Base-by-base conservation (phyloP, 371 early-diverging fungal genomes). In the Mucor irregularis region DNA sequence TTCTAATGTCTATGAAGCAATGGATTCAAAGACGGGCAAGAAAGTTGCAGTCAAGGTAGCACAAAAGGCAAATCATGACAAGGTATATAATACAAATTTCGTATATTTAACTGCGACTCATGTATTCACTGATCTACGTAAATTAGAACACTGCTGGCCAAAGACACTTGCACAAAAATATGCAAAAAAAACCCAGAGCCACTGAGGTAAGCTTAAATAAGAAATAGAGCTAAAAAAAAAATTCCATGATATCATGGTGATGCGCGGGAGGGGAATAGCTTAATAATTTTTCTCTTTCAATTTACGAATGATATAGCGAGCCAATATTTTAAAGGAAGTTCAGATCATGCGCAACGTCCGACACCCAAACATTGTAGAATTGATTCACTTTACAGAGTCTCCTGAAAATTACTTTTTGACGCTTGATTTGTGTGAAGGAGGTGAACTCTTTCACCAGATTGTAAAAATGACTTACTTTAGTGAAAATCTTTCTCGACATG, bases 381-480 rank as follows among this genome's bases (percentile, higher is more conserved):
- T 94, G 21, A 71, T 83, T 25, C 86, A 85, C 17, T 81, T 80
- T 39, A 71, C 72, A 19, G 87, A 86, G 45, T 69, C 80, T 0
- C 48, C 47, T 1, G 78, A 78, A 17, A 66, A 75, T 35, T 92
- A 89, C 61, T 91, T 88, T 57, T 64, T 96, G 16, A 74, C 92
- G 2, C 78, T 95, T 65, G 96, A 95, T 62, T 80, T 89, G 19
- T 90, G 89, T 43, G 78, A 83, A 46, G 93, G 93, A 38, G 95
- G 95, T 42, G 95, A 95, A 69, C 72, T 95, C 28, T 95, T 92
- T 55, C 88, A 93, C 69, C 83, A 86, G 24, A 87, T 95, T 37
- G 89, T 93, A 30, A 78, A 85, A 52, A 68, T 90, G 38, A 91
- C 91, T 13, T 91, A 88, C 62, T 84, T 93, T 39, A 86, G 88